Evolutionary conservation across 2,329 filamentous ascomycete species (phyloP).

Genomic region (Xylaria sp.): DNA sequence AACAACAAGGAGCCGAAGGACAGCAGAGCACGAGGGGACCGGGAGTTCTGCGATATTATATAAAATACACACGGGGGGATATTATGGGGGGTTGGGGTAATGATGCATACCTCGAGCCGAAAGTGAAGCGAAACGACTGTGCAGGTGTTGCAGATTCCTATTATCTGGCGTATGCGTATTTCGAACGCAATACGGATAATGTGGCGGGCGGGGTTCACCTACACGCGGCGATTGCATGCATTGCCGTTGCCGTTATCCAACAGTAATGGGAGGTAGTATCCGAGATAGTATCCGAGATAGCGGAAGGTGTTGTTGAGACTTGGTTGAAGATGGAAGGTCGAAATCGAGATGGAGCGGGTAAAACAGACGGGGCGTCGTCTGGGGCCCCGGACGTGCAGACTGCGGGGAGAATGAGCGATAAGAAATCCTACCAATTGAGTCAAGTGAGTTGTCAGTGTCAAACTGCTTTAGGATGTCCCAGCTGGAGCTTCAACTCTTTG

Average conservation of each 20-base stretch:
- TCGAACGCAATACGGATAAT: background rate
- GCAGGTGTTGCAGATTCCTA: too few relatives aligned
- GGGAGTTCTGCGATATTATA: background rate
- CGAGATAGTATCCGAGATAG: background rate
- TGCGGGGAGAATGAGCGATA: too few relatives aligned
- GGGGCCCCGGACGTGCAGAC: too few relatives aligned
- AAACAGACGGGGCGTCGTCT: too few relatives aligned
- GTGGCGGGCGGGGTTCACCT: background rate
- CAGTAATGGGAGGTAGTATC: conserved; percentile 11
- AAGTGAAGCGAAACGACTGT: too few relatives aligned
- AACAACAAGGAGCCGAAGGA: conserved; percentile 5
- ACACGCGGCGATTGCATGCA: background rate
- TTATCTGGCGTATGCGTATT: too few relatives aligned
- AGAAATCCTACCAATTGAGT: too few relatives aligned
- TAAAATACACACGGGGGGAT: background rate
- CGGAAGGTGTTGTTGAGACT: background rate
- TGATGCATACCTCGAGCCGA: too few relatives aligned
- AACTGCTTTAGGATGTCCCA: too few relatives aligned
- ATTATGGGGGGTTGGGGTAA: too few relatives aligned
- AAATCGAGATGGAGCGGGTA: background rate
- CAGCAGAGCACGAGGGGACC: background rate
- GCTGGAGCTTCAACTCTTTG: too few relatives aligned
- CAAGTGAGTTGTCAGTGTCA: too few relatives aligned
- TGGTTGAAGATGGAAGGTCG: conserved; percentile 26
- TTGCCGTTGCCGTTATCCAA: background rate